Base-by-base conservation (phyloP, 1,139 yeast species). In the Blastobotrys illinoisensis region DNA sequence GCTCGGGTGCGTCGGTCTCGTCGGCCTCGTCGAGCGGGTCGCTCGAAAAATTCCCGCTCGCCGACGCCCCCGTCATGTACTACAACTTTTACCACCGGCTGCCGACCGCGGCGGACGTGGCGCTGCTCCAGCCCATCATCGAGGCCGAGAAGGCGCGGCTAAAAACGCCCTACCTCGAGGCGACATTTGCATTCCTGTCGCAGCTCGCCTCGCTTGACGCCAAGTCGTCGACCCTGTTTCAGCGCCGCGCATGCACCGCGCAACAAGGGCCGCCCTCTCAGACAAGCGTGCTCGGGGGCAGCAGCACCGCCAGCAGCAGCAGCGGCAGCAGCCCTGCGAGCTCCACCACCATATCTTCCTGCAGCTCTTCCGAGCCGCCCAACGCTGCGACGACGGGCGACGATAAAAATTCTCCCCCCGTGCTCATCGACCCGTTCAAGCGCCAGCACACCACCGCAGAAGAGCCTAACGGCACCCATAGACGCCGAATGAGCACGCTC, bases 151-250 rank as follows among this genome's bases (percentile, higher is more conserved):
- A 89, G 68, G 80, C 81, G 65, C 85, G 87, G 48, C 83, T 89
- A 54, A 85, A 88, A 67, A 88, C 97, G 0, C 97, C 97, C 2
- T 90, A 90, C 67, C 77, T 90, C 69, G 97, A 90, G 71, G 88
- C 88, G 64, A 74, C 88, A 56, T 90, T 88, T 68, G 89, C 96
- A 2, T 80, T 85, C 56, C 75, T 88, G 76, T 83, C 88, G 61
- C 95, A 87, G 67, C 78, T 77, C 11, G 43, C 36, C 32, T 16
- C 44, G 44, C 40, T 50, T 44, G 51, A 51, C 48, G 46, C 11
- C 13, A 26, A 11, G 26, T 44, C 49, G 52, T 40, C 50, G 19
- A 9, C 47, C 44, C 48, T 47, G 45, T 47, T 46, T 49, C 47
- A 49, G 48, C 23, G 51, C 48, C 44, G 24, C 44, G 32, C 32